These are phyloP conservation scores for Hura crepitans DNA, from an alignment of 441 rosid genomes.

Conservation along the genomic window DNA sequence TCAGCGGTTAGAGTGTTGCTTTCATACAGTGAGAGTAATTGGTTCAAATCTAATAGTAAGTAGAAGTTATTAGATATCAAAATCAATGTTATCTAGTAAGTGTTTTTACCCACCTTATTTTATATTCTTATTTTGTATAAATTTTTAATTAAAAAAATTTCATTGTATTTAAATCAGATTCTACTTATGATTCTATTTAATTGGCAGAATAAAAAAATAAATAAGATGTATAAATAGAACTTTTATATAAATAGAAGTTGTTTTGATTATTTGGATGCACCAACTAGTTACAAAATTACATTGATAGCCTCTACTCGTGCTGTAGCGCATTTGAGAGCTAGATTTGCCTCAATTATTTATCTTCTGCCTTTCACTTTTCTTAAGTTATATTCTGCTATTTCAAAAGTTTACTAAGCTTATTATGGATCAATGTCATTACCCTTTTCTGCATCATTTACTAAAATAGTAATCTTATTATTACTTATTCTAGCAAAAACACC, in stretches of 20 bases:
- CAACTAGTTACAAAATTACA: too few relatives aligned
- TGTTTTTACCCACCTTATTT: neutral
- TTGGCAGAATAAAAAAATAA: too few relatives aligned
- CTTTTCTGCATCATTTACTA: neutral
- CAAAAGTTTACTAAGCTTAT: too few relatives aligned
- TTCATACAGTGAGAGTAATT: slow-evolving; percentile 6
- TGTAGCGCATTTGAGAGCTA: too few relatives aligned
- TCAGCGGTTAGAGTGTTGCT: neutral
- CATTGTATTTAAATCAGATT: too few relatives aligned
- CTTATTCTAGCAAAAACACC: neutral
- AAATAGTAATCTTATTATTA: too few relatives aligned
- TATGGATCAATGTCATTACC: neutral
- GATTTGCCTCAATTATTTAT: neutral
- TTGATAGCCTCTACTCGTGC: too few relatives aligned
- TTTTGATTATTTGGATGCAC: too few relatives aligned
- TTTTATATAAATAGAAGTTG: too few relatives aligned
- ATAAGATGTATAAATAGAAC: too few relatives aligned
- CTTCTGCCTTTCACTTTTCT: neutral
- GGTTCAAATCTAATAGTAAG: slow-evolving; percentile 15
- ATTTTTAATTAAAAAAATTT: neutral
- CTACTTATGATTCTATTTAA: too few relatives aligned
- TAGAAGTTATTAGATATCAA: neutral
- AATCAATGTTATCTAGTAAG: slow-evolving; percentile 2
- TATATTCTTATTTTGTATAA: neutral
- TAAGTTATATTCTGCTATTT: too few relatives aligned